Evolutionary conservation across 2,329 filamentous ascomycete species (phyloP), one percentile per base, ranked within the genome.

Genomic region (Colletotrichum sp.): DNA sequence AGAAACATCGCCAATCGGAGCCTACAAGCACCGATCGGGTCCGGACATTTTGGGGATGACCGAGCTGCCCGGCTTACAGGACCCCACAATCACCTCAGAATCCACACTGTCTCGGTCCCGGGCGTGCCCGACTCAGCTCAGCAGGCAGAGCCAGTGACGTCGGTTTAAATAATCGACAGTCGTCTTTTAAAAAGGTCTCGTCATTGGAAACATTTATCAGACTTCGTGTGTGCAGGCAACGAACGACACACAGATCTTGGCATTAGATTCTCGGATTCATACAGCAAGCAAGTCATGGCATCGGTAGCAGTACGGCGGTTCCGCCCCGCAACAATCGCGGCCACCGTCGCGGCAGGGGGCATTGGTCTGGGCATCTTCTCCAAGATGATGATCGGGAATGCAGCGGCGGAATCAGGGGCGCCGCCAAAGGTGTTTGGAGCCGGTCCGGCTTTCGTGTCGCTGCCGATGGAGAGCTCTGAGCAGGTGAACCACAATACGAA

Each of bases 401-500:
- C 76, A n/a, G 31, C 43, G 1, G 72, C 72, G 3, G 72, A 74
- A 3, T 67, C 68, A 2, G 62, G 62, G 12, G 68, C 68, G 43
- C 43, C 72, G 57, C 55, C 68, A 57, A 74, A 72, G 63, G 68
- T 81, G 1, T 85, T 86, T 71, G 81, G 81, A 3, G 72, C 76
- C 0, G 85, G 84, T 0, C 82, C 84, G 0, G 81, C 83, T 0
- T 98, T 95, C 85, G 84, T 98, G 76, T 92, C 92, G 75, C 89
- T 98, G 78, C 92, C 93, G 86, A 88, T 98, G 70, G 91, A 95
- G 71, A 91, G 93, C 70, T 90, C 95, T 65, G 93, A 98, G 85
- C 85, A 88, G 58, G 85, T 98, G 86, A 98, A 95, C 87, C 94
- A 96, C 89, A 98, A 98, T 89, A 97, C 95, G 79, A 98, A 98